phyloP scores from a whole-genome alignment of 768 basidiomycete genomes.

The Nidularia sp. region DNA sequence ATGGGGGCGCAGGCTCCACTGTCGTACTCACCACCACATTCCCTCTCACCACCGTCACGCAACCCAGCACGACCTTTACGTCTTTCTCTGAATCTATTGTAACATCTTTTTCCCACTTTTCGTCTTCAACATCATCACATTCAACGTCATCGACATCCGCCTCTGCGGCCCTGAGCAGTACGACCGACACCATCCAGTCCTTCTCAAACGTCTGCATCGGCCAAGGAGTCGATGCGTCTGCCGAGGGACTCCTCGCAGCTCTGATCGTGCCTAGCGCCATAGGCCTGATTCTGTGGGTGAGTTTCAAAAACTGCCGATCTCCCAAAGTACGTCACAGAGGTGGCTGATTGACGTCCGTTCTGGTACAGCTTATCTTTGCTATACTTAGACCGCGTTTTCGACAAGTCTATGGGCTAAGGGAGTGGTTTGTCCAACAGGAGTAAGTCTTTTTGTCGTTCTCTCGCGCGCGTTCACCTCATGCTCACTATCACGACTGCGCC shows the following conservation, averaged over 20 bases:
- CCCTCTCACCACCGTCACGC: conserved; percentile 33
- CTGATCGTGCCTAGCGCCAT: conserved; percentile 52
- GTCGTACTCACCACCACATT: conserved; percentile 27
- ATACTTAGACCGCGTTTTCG: conserved; percentile 64
- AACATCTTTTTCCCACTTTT: conserved; percentile 9
- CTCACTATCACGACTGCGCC: neutral
- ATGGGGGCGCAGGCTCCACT: neutral
- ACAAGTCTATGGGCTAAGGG: conserved; percentile 67
- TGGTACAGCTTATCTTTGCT: conserved; percentile 57
- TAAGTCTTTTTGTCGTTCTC: conserved; percentile 30
- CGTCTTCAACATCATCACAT: conserved; percentile 10
- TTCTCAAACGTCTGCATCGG: conserved; percentile 53
- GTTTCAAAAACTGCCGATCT: conserved; percentile 15
- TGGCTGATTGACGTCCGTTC: neutral
- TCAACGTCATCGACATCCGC: conserved; percentile 12
- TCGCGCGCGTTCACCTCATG: neutral
- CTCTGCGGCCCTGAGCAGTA: conserved; percentile 19
- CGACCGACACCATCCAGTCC: conserved; percentile 11
- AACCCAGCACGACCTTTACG: conserved; percentile 36
- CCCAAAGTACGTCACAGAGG: neutral
- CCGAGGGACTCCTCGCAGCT: conserved; percentile 57
- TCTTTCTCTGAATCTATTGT: conserved; percentile 31
- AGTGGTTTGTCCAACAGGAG: conserved; percentile 76
- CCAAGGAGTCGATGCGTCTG: conserved; percentile 56
- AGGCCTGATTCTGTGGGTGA: conserved; percentile 68